These are phyloP conservation scores for Annulohypoxylon moriforme DNA, from an alignment of 495 filamentous ascomycete genomes.

Conservation along the genomic window DNA sequence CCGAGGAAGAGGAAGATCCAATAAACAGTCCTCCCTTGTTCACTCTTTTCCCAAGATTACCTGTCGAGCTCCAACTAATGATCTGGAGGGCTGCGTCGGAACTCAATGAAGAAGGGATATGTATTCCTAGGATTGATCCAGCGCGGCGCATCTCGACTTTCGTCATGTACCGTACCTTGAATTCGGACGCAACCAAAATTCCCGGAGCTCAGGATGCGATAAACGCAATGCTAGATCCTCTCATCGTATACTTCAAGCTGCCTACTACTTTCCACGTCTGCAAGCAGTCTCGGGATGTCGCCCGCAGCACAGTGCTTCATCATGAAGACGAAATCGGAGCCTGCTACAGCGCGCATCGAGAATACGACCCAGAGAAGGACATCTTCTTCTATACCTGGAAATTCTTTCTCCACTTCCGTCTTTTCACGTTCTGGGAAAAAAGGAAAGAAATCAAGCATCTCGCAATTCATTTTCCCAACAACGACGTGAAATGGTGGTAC, in stretches of 20 bases:
- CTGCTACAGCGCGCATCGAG: background rate
- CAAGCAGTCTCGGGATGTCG: background rate
- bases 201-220: background rate
- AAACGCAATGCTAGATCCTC: background rate
- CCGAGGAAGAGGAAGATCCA: too few species aligned
- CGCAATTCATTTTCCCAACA: background rate
- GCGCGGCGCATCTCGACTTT: background rate
- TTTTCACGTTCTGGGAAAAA: background rate
- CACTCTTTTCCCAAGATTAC: background rate
- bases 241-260: conserved; percentile 1
- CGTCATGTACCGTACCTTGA: too few species aligned
- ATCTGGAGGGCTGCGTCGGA: conserved; percentile 8
- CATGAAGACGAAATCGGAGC: background rate
- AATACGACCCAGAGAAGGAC: conserved; percentile 10
- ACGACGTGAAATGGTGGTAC: background rate
- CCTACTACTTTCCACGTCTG: conserved; percentile 7
- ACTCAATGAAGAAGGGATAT: background rate
- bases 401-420: background rate
- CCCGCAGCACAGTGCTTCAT: background rate
- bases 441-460: background rate
- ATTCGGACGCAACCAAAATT: background rate
- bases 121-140: background rate
- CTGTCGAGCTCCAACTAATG: background rate
- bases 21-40: background rate
- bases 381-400: background rate